Evolutionary conservation across 805 yeast genomes (phyloP), one percentile per base, ranked within the genome.

Genomic region (Zygosaccharomyces kombuchaensis): DNA sequence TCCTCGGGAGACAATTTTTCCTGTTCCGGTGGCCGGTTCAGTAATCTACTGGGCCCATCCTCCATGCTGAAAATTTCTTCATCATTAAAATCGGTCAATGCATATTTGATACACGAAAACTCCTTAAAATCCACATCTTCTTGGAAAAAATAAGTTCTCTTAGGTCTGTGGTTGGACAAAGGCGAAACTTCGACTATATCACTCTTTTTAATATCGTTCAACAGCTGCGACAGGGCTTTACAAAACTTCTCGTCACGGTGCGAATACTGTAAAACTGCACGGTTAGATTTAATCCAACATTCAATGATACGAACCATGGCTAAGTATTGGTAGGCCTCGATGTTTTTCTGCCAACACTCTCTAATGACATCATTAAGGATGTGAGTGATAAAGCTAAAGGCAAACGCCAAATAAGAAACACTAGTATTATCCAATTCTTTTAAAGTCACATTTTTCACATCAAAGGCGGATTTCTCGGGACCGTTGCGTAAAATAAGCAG

Each of bases 101-200:
- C 74, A 51, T 68, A 73, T 19, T 74, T 74, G 13, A 84, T 68
- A 4, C 83, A 75, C 23, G 70, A 66, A 55, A 80, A 82, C 50
- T 82, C 89, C 48, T 77, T 78, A 52, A 80, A 67, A 17, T 71
- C 63, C 10, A 82, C 78, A 65, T 84, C 93, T 56, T 85, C 91
- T 36, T 69, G 64, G 57, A 82, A 84, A 44, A 75, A 76, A 45
- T 79, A 75, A 2, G 60, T 55, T 60, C 91, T 71, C 6, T 58
- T 51, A 12, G 84, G 84, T 53, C 53, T 29, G 53, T 51, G n/a
- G 39, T 31, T 19, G 40, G 38, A 22, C 8, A 22, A 22, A 9
- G 42, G 19, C 6, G 31, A 36, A 19, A 26, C 10, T 9, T 47
- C 39, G 9, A 48, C 34, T 19, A 34, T 37, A 42, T 38, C 49